Evolutionary conservation across 2,329 filamentous ascomycete species (phyloP), one percentile per base, ranked within the genome.

Genomic region (Microdochium paspali): DNA sequence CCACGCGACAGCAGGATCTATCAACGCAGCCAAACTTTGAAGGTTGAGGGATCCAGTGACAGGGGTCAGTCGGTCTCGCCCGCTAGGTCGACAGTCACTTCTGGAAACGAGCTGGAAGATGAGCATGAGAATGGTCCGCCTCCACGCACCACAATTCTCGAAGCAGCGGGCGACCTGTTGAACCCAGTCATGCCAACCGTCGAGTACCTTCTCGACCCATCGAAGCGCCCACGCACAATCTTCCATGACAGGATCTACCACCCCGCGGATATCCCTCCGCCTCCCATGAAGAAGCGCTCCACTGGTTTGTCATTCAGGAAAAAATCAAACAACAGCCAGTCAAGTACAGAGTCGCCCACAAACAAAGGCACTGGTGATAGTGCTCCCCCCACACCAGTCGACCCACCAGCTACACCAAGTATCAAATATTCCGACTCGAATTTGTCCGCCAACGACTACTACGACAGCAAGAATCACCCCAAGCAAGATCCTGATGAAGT

Each of bases 241-340:
- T 97, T 97, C 66, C 93, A 98, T 64, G 93, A 98, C 63, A 84
- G 93, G 10, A 80, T 98, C 15, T 98, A 98, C 61, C 89, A 95
- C 58, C 90, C 93, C 0, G 79, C 85, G 40, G 93, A 98, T 59
- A 96, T 98, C 30, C 93, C 93, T 1, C 81, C 85, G 1, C 87
- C 90, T 9, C 85, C 87, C 1, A 66, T 81, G 39, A 83, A 82
- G 61, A 77, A 72, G 57, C 71, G 74, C 3, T 57, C 66, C 1
- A 64, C 71, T 10, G 60, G 61, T 31, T 51, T 68, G 23, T 55
- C 55, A 21, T 59, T 63, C 45, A 65, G 64, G 13, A 61, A 61
- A 31, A 64, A 57, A 44, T 57, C 59, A 4, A 54, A 52, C 24
- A 47, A 50, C n/a, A 52, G 56, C 10, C 53, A 60, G 9, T 54